A percentile compares a stretch with the other conserved stretches of the same genome.
These are phyloP conservation scores for Chloris gayana DNA, from an alignment of 176 grass and related monocot species.

Conservation along the genomic window DNA sequence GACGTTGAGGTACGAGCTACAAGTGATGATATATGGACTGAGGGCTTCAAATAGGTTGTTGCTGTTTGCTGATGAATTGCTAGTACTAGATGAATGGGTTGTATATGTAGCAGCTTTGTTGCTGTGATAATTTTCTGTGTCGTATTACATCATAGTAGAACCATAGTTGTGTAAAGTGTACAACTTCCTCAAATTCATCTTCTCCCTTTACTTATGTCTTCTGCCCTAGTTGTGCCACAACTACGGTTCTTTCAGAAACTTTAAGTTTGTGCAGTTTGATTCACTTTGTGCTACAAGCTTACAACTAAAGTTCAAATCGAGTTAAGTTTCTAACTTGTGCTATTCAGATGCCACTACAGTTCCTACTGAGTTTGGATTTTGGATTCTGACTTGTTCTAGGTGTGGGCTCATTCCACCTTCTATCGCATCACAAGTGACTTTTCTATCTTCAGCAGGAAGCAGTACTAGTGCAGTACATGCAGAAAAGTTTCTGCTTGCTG, in stretches of 20 bases:
- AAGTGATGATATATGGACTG: constrained; percentile 19
- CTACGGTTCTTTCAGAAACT: background rate
- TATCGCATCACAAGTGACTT: background rate
- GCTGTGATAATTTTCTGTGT: constrained; percentile 5
- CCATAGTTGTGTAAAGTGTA: constrained; percentile 25
- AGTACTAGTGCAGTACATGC: constrained; percentile 15
- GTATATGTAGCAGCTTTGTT: constrained; percentile 13
- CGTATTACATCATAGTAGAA: constrained; percentile 31
- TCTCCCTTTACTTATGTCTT: constrained; percentile 12
- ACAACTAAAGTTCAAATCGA: background rate
- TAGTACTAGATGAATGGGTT: constrained; percentile 32
- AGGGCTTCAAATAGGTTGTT: constrained; percentile 26
- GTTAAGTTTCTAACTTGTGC: constrained; percentile 8
- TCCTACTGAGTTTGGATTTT: background rate
- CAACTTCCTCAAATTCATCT: constrained; percentile 23
- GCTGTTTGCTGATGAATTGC: background rate
- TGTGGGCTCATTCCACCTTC: constrained; percentile 21
- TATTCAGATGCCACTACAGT: background rate
- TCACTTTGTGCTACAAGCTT: background rate
- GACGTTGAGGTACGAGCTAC: constrained; percentile 23
- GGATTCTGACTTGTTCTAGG: background rate
- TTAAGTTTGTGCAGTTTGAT: background rate
- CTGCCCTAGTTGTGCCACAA: background rate
- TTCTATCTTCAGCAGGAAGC: constrained; percentile 10
- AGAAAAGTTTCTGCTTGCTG: constrained; percentile 22